phyloP scores from a whole-genome alignment of 2,329 filamentous ascomycete species.

The Penicillium sp. region DNA sequence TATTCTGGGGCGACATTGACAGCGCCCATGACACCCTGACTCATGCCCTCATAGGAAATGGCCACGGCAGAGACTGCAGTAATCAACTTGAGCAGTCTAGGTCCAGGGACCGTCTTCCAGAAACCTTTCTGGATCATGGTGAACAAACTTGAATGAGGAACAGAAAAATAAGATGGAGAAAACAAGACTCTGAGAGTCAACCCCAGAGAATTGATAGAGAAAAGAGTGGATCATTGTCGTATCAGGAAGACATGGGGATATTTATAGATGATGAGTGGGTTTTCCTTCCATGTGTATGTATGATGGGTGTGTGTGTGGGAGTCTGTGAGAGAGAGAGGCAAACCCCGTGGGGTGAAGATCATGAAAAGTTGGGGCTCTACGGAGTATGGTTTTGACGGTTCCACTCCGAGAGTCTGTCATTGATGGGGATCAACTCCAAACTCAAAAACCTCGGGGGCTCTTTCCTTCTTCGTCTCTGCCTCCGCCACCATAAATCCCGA shows the following conservation, averaged over 20 bases:
- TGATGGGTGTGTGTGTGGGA: not conserved
- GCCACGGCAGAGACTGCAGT: constrained; percentile 19
- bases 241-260: constrained; percentile 3
- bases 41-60: constrained; percentile 22
- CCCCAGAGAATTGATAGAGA: constrained; percentile 1
- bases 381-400: not conserved
- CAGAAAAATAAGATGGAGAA: not conserved
- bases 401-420: not conserved
- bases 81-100: constrained; percentile 10
- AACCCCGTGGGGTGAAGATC: not conserved
- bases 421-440: not conserved
- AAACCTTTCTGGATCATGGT: constrained; percentile 7
- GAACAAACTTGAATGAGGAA: not conserved
- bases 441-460: constrained; percentile 1
- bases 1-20: constrained; percentile 43
- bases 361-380: not conserved
- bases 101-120: constrained; percentile 8
- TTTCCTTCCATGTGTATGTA: not conserved
- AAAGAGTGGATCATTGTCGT: not conserved
- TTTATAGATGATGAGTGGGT: constrained; percentile 5
- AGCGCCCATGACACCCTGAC: constrained; percentile 32
- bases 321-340: not conserved
- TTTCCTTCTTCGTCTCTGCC: constrained; percentile 1
- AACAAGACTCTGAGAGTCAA: constrained; percentile 1
- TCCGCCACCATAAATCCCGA: constrained; percentile 2